These are phyloP conservation scores for Cadophora sp. DNA, from an alignment of 2,329 filamentous ascomycete species.

Conservation along the genomic window DNA sequence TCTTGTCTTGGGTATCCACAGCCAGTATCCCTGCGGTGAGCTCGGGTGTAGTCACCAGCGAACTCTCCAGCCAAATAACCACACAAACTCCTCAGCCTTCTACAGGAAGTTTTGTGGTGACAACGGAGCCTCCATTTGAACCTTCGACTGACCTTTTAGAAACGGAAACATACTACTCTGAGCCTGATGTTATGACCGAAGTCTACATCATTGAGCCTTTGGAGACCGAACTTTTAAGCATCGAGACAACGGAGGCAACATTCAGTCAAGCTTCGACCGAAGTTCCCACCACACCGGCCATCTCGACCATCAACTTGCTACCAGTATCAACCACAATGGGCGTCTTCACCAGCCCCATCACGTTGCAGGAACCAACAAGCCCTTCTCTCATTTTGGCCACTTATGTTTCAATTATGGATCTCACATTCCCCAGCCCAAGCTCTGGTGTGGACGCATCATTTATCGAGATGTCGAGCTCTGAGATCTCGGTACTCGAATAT, in stretches of 20 bases:
- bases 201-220: not conserved
- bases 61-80: not conserved
- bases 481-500: too few relatives aligned
- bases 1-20: not conserved
- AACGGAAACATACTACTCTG: not conserved
- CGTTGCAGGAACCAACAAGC: not conserved
- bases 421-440: not conserved
- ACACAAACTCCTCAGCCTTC: not conserved
- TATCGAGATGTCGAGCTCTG: too few relatives aligned
- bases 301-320: not conserved
- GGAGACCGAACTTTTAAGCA: not conserved
- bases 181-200: not conserved
- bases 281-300: not conserved
- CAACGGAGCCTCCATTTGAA: not conserved
- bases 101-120: not conserved
- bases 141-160: not conserved
- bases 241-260: not conserved
- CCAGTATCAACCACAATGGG: not conserved
- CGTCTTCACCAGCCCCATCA: not conserved
- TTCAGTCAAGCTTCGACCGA: not conserved
- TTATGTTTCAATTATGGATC: not conserved
- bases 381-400: not conserved
- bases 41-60: not conserved
- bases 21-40: not conserved
- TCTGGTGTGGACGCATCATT: not conserved